Conservation (phyloP, 495 filamentous ascomycete species). For the Jackrogersella minutella region DNA sequence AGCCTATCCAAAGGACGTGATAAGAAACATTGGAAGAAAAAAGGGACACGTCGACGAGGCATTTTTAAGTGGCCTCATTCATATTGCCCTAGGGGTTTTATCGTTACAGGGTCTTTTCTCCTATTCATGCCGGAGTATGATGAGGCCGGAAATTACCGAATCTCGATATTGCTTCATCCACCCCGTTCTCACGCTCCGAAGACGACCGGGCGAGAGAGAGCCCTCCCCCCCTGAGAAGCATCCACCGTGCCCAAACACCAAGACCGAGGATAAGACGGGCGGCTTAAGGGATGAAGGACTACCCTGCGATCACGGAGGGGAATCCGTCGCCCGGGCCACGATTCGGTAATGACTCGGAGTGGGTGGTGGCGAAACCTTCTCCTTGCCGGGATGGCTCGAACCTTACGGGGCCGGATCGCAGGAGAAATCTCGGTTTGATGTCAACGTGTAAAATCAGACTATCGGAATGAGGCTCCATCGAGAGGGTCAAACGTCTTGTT, state of each 20-base stretch:
- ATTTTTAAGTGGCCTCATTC: background rate
- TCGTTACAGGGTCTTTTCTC: background rate
- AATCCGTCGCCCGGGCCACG: background rate
- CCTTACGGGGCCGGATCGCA: constrained; percentile 2
- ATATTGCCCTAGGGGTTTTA: background rate
- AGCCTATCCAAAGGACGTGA: background rate
- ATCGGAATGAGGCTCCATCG: constrained; percentile 15
- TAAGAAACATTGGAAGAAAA: background rate
- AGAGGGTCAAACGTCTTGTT: constrained; percentile 15
- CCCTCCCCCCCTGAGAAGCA: background rate
- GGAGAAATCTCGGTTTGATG: constrained; percentile 23
- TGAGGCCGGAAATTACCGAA: constrained; percentile 1
- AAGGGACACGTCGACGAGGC: background rate
- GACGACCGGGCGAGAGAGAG: background rate
- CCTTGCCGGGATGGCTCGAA: constrained; percentile 9
- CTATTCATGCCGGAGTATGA: background rate
- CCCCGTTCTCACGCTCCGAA: background rate
- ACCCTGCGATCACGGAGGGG: background rate
- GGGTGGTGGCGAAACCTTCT: background rate
- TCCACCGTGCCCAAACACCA: background rate
- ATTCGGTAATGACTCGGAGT: constrained; percentile 4
- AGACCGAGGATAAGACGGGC: constrained; percentile 19
- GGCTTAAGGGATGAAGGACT: constrained; percentile 11
- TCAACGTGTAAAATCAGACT: background rate
- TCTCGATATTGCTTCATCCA: background rate